These are phyloP conservation scores for Phytophthora vignae DNA, from an alignment of 352 stramenopile species.

Conservation along the genomic window DNA sequence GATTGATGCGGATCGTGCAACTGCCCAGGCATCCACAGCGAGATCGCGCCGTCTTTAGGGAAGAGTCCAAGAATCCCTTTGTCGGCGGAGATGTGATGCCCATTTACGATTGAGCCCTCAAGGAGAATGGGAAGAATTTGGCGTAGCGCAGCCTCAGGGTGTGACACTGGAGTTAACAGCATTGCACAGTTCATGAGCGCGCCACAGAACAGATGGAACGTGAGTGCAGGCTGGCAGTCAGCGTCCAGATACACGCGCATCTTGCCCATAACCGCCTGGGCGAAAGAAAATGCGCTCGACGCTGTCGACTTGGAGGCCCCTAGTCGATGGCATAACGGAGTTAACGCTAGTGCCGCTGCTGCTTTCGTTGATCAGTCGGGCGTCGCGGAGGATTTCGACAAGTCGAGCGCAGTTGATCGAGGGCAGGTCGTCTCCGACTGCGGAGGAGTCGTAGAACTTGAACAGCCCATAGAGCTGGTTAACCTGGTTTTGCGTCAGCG, in stretches of 20 bases:
- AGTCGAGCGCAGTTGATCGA: conserved; percentile 54
- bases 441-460: conserved; percentile 65
- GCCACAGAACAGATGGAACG: conserved; percentile 64
- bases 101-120: conserved; percentile 3
- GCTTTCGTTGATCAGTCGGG: conserved; percentile 21
- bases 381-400: conserved; percentile 51
- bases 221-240: conserved; percentile 54
- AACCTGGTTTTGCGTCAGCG: conserved; percentile 36
- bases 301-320: conserved; percentile 1
- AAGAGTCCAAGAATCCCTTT: conserved; percentile 27
- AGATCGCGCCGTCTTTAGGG: conserved; percentile 7
- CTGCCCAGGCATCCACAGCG: conserved; percentile 20
- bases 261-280: conserved; percentile 45
- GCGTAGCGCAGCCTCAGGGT: conserved; percentile 21
- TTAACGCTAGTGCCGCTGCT: neutral
- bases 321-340: neutral
- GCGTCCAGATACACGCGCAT: conserved; percentile 66
- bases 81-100: neutral
- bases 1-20: conserved; percentile 1
- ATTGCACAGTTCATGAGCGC: conserved; percentile 62
- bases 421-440: conserved; percentile 44
- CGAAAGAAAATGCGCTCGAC: conserved; percentile 64
- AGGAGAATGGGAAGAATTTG: conserved; percentile 24
- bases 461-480: conserved; percentile 53
- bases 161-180: conserved; percentile 32